These are phyloP conservation scores for Eimeria sp. DNA, from an alignment of 169 alveolate genomes.

Conservation along the genomic window DNA sequence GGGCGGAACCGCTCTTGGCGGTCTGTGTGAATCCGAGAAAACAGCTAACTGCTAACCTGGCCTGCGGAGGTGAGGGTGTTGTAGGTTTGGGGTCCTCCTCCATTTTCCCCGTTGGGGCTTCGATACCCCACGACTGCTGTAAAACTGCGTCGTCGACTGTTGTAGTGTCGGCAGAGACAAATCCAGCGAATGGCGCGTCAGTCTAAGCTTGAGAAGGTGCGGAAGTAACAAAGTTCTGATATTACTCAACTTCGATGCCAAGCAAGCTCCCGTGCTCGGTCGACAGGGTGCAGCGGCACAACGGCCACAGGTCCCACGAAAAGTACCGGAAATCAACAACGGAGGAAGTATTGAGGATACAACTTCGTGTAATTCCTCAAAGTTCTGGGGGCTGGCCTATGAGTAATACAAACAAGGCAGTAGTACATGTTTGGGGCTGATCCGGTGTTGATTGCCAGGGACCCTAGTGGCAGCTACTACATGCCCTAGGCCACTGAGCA, in stretches of 20 bases:
- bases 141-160: neutral
- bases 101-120: slow-evolving; percentile 41
- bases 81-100: slow-evolving; percentile 36
- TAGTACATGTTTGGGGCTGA: neutral
- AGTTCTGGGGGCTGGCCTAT: neutral
- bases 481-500: neutral
- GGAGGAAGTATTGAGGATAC: neutral
- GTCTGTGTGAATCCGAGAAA: neutral
- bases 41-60: neutral
- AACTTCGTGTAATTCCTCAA: neutral
- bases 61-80: neutral
- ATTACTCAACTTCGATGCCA: neutral
- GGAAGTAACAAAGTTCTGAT: neutral
- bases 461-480: neutral
- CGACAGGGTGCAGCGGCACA: neutral
- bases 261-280: slow-evolving; percentile 5
- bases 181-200: neutral
- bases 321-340: neutral
- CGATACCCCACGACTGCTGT: slow-evolving; percentile 1
- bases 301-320: neutral
- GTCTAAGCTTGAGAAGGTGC: neutral
- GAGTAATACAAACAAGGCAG: neutral
- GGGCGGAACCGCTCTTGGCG: neutral
- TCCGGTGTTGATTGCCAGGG: neutral
- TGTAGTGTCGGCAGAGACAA: slow-evolving; percentile 20